Evolutionary conservation across 2,329 filamentous ascomycete genomes (phyloP), one percentile per base, ranked within the genome.

Genomic region (Parastagonospora nodorum): DNA sequence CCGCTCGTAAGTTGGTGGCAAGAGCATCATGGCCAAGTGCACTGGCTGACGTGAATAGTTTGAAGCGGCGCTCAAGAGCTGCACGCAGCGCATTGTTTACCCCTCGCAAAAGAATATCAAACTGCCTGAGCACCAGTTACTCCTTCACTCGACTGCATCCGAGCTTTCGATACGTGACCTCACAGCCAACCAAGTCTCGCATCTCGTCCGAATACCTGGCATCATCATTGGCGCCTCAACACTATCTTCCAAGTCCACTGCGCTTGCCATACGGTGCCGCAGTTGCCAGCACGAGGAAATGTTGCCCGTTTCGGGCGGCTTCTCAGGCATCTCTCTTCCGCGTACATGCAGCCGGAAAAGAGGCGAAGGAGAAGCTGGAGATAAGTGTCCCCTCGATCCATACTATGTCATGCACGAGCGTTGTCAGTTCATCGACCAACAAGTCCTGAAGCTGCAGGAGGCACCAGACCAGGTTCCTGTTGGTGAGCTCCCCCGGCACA

Each of bases 161-260:
- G 87, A 95, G 72, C 91, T 92, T 28, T 94, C 93, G 0, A 97
- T 99, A 64, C 89, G 94, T 59, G 92, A 97, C 61, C 84, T 99
- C 33, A 94, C 95, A 65, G 95, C 94, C 8, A 88, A 89, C 57
- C 93, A 91, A 57, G 95, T 99, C 61, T 92, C 93, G 5, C 88
- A 92, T 63, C 87, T 99, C n/a, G 93, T 99, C 33, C 86, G 93
- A 49, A 96, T 99, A 50, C 94, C 94, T 1, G 95, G 94, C 43
- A 99, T 99, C 59, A 91, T 99, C 52, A 99, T 99, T 60, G 93
- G 94, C 40, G 94, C 94, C 40, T 97, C 93, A 1, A 96, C 96
- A 14, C 88, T 97, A 74, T 96, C 92, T 2, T 97, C 93, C 10
- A 97, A 99, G 79, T 91, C 94, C 5, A 97, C 92, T 6, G 81